These are phyloP conservation scores for Coemansia sp. DNA, from an alignment of 192 early-diverging fungal genomes.

Conservation along the genomic window DNA sequence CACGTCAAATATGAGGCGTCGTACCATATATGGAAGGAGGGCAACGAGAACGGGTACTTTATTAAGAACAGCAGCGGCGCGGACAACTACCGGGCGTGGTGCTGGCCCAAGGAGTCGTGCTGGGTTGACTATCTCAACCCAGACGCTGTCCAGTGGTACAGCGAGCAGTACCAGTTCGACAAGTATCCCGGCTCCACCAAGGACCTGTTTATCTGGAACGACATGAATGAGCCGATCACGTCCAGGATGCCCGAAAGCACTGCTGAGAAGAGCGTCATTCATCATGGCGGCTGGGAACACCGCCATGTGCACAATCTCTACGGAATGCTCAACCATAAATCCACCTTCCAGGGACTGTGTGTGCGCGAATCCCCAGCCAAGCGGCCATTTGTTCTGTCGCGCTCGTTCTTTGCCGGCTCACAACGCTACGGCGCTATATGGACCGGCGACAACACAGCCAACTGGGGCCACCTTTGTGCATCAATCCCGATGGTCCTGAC, in stretches of 20 bases:
- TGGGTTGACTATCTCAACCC: slow-evolving; percentile 94
- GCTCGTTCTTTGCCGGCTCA: slow-evolving; percentile 94
- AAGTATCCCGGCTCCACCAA: slow-evolving; percentile 82
- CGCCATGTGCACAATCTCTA: slow-evolving; percentile 95
- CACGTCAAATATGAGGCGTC: slow-evolving; percentile 86
- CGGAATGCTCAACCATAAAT: slow-evolving; percentile 82
- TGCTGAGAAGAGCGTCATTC: slow-evolving; percentile 88
- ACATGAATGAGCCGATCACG: slow-evolving; percentile 98
- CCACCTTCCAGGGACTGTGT: slow-evolving; percentile 79
- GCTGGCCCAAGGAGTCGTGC: slow-evolving; percentile 92
- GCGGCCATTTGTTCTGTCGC: slow-evolving; percentile 92
- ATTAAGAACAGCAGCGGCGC: slow-evolving; percentile 70
- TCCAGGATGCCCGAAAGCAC: slow-evolving; percentile 97
- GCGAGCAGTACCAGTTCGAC: slow-evolving; percentile 71
- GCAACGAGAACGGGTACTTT: slow-evolving; percentile 70
- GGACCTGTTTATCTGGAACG: slow-evolving; percentile 92
- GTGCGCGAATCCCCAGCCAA: slow-evolving; percentile 57
- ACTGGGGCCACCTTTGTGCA: slow-evolving; percentile 81
- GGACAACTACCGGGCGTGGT: slow-evolving; percentile 89
- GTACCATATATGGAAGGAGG: slow-evolving; percentile 80
- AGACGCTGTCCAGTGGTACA: slow-evolving; percentile 75
- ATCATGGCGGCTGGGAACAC: slow-evolving; percentile 87
- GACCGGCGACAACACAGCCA: slow-evolving; percentile 96
- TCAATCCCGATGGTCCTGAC: slow-evolving; percentile 89
- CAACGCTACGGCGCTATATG: slow-evolving; percentile 96